A percentile compares a stretch with the other conserved stretches of the same genome.
Evolutionary conservation across 371 early-diverging fungal genomes (phyloP).

Genomic region (Funneliformis caledonium): DNA sequence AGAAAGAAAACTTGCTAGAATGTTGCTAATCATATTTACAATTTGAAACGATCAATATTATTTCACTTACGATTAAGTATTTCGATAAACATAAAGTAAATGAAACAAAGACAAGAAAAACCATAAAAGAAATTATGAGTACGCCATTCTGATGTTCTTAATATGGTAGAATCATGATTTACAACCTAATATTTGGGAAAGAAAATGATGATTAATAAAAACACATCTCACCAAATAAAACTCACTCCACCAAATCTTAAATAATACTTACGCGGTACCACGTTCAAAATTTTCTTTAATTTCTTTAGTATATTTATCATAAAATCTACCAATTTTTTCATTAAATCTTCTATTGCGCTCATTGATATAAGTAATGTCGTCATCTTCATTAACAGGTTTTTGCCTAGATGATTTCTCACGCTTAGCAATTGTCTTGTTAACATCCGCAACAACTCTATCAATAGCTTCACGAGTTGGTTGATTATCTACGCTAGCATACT

Average conservation of each 20-base stretch:
- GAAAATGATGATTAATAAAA: no score
- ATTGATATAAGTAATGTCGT: conserved; percentile 95
- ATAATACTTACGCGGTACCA: conserved; percentile 67
- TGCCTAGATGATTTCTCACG: conserved; percentile 73
- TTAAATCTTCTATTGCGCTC: conserved; percentile 95
- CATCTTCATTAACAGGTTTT: conserved; percentile 75
- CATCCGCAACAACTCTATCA: conserved; percentile 72
- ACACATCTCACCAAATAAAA: no score
- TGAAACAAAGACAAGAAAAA: no score
- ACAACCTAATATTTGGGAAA: no score
- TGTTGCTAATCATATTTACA: no score
- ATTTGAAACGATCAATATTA: no score
- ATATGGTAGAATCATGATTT: no score
- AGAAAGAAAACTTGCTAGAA: no score
- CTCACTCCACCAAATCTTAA: not conserved
- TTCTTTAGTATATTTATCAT: conserved; percentile 92
- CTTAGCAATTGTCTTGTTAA: conserved; percentile 72
- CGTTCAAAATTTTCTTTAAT: conserved; percentile 89
- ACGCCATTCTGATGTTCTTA: no score
- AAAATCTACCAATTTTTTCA: conserved; percentile 91
- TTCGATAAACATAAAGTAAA: no score
- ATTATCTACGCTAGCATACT: conserved; percentile 65
- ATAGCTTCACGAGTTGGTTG: conserved; percentile 71
- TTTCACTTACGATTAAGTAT: no score
- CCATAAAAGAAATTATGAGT: no score